Evolutionary conservation across 208 protist genomes (phyloP).

Genomic region (Herpetomonas samuelpessoai): DNA sequence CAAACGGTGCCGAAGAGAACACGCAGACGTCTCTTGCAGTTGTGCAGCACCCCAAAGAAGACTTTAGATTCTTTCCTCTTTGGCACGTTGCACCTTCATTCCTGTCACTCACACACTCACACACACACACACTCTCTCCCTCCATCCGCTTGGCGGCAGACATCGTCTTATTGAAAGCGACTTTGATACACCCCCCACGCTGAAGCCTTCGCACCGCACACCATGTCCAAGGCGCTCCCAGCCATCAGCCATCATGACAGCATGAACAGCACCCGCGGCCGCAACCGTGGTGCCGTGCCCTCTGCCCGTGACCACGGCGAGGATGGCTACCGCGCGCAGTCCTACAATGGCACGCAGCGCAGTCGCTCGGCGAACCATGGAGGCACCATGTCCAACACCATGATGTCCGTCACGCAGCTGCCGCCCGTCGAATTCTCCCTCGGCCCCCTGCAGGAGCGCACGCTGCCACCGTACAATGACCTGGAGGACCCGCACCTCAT

Average conservation of each 20-base stretch:
- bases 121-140: no score
- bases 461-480: slow-evolving; percentile 78
- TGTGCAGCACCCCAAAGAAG: no score
- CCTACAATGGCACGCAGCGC: slow-evolving; percentile 1
- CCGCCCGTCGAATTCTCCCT: slow-evolving; percentile 71
- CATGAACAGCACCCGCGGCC: neutral
- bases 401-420: slow-evolving; percentile 24
- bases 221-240: slow-evolving; percentile 47
- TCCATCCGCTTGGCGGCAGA: no score
- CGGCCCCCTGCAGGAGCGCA: slow-evolving; percentile 61
- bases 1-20: no score
- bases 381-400: slow-evolving; percentile 1
- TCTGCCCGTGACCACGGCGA: neutral
- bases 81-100: no score
- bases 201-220: no score
- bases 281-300: neutral
- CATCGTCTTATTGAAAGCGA: no score
- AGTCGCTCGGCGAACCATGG: slow-evolving; percentile 3
- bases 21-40: no score
- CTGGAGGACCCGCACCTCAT: slow-evolving; percentile 77
- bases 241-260: slow-evolving; percentile 20
- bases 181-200: neutral
- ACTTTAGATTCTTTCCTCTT: no score
- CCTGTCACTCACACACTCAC: no score
- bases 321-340: slow-evolving; percentile 8